Base-by-base conservation (phyloP, 352 stramenopile species). In the Aphanomyces euteiches region DNA sequence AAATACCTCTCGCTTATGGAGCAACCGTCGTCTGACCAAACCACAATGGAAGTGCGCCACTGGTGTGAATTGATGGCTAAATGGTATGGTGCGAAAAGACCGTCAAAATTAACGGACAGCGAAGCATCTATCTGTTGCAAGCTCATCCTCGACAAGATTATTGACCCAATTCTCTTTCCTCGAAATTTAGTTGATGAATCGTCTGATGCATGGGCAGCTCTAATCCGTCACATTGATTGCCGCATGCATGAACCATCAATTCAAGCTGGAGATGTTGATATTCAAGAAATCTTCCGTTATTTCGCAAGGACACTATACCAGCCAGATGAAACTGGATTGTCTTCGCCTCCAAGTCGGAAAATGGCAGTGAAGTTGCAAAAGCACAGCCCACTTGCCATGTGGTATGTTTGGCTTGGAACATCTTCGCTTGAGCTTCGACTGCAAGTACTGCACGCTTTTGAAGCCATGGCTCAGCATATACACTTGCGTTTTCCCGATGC, bases 81-180 rank as follows among this genome's bases (percentile, higher is more conserved):
- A 38, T 37, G 77, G 64, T 66, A 48, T 39, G 13, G 56, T 56
- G 45, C 72, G 75, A 36, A 7, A 48, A 67, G 39, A 34, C 64
- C 77, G 17, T 70, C 78, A 54, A 15, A 66, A 17, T 78, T 77
- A 12, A 61, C 75, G 19, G 76, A 78, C 54, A 76, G 84, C n/a
- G 81, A 92, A 38, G 81, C 90, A 2, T 76, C 66, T 19, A 91
- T 92, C 72, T 92, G 92, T 50, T 95, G 87, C 73, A 87, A 82
- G 53, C 67, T 95, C 17, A 70, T 93, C 68, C 76, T 93, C 21
- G 71, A 87, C 34, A 85, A 89, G 28, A 43, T 93, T 61, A 89
- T 95, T 64, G 84, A 87, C 63, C 66, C 76, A 4, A 67, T 93
- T 13, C 71, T 93, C 1, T 90, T 91, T 43, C 80, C 83, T 15